Base-by-base conservation (phyloP, 495 filamentous ascomycete species). In the Neurospora discreta region DNA sequence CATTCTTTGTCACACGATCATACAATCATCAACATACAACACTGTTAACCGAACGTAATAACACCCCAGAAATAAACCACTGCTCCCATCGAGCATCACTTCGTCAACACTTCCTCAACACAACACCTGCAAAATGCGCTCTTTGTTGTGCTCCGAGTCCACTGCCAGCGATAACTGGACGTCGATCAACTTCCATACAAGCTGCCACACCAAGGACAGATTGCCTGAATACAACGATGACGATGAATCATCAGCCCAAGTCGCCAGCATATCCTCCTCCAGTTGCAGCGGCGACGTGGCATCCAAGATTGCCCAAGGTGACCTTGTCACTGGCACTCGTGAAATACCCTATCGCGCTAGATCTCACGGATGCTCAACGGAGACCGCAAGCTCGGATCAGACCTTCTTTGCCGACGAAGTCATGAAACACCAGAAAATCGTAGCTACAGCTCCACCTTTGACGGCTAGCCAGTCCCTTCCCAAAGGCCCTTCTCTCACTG, bases 201-300 rank as follows among this genome's bases (percentile, higher is more conserved):
- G 72, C n/a, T 39, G 42, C 2, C 71, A 76, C 68, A 78, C 79
- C n/a, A 23, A 69, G 20, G 16, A 39, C 11, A 76, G 80, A 40
- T 69, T 73, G 16, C 80, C 78, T 2, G 73, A 78, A 68, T 73
- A 72, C 71, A 82, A 81, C 41, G 40, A 44, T 30, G 75, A 80
- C 42, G 79, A 81, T 44, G 74, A 77, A 71, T 71, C 75, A 11
- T 81, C 76, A 5, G 69, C 40, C 15, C 76, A 79, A 26, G 65
- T 72, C 3, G 74, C 60, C 68, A 70, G 40, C 36, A 60, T 69
- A 38, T 36, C 69, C 4, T 60, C 52, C 5, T 58, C 74, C 42
- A 60, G 68, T 69, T 60, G 58, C 52, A 36, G 18, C 18, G 30
- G 10, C 69, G 18, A 30, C 3, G n/a, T 60, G 52, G 20, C 52